phyloP scores from a whole-genome alignment of 305 asterid genomes.

The Fraxinus sp. region DNA sequence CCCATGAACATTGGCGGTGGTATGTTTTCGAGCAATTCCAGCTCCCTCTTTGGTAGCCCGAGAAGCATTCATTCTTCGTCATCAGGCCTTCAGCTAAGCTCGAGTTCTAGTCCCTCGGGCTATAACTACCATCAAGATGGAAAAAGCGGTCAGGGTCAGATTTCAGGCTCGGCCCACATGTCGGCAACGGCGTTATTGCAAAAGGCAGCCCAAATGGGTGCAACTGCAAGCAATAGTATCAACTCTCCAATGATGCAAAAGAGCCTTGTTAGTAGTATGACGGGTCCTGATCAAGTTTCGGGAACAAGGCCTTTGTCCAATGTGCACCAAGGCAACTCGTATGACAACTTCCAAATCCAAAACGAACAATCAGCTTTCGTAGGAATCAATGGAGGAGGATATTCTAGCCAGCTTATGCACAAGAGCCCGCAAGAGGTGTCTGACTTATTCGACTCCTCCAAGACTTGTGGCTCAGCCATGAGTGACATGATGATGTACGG shows the following conservation, averaged over 20 bases:
- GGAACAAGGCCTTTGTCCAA: slow-evolving; percentile 18
- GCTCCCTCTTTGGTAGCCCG: slow-evolving; percentile 58
- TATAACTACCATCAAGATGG: slow-evolving; percentile 47
- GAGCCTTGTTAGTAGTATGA: slow-evolving; percentile 53
- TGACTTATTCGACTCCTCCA: slow-evolving; percentile 46
- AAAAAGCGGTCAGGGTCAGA: slow-evolving; percentile 35
- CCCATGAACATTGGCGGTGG: slow-evolving; percentile 60
- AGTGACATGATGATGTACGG: slow-evolving; percentile 65
- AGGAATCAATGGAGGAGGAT: slow-evolving; percentile 31
- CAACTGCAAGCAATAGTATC: slow-evolving; percentile 51
- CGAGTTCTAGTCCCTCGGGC: slow-evolving; percentile 44
- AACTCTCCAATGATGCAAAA: slow-evolving; percentile 74
- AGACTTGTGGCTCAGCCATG: slow-evolving; percentile 30
- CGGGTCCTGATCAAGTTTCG: slow-evolving; percentile 45
- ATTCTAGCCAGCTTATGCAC: slow-evolving; percentile 37
- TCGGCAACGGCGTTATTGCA: slow-evolving; percentile 85
- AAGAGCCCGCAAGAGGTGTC: slow-evolving; percentile 43
- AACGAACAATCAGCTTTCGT: slow-evolving; percentile 31
- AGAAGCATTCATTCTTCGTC: slow-evolving; percentile 55
- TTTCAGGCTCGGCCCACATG: slow-evolving; percentile 60
- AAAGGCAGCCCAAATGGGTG: slow-evolving; percentile 91
- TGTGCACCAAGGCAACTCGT: slow-evolving; percentile 13
- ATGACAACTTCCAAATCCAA: slow-evolving; percentile 39
- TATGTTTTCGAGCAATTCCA: slow-evolving; percentile 67
- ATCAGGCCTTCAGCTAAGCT: slow-evolving; percentile 77